phyloP scores from a whole-genome alignment of 2,329 filamentous ascomycete species.

The Parascedosporium putredinis region DNA sequence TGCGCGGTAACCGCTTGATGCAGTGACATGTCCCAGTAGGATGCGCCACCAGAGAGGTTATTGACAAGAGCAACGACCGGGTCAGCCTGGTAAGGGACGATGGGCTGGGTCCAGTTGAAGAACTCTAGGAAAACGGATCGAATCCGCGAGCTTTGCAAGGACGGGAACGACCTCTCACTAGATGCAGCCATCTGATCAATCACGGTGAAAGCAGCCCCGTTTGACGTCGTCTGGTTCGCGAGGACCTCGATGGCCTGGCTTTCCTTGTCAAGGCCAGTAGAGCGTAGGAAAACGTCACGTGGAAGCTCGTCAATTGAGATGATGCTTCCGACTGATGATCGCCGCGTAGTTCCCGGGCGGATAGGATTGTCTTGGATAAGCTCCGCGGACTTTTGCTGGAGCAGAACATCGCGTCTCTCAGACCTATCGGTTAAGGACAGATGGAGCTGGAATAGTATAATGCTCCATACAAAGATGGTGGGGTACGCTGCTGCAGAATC shows the following conservation, averaged over 20 bases:
- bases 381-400: constrained; percentile 48
- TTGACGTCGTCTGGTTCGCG: constrained; percentile 35
- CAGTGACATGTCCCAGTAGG: constrained; percentile 43
- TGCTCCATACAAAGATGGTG: constrained; percentile 70
- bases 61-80: constrained; percentile 56
- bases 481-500: constrained; percentile 57
- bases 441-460: constrained; percentile 62
- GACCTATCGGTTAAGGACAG: constrained; percentile 51
- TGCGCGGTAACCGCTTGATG: constrained; percentile 13
- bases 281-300: constrained; percentile 47
- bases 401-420: constrained; percentile 46
- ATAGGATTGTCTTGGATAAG: constrained; percentile 35
- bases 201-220: constrained; percentile 42
- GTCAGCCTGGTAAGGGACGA: constrained; percentile 64
- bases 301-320: constrained; percentile 50
- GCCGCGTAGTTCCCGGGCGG: constrained; percentile 30
- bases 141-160: constrained; percentile 50
- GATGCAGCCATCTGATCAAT: constrained; percentile 40
- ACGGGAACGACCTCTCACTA: constrained; percentile 35
- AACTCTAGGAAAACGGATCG: constrained; percentile 59
- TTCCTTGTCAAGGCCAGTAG: constrained; percentile 38
- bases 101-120: constrained; percentile 53
- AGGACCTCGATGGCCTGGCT: constrained; percentile 40
- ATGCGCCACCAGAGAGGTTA: constrained; percentile 44
- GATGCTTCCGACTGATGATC: constrained; percentile 52